Percentiles rank a stretch among this genome's conserved stretches.
These are phyloP conservation scores for Coprinopsis sp. DNA, from an alignment of 768 basidiomycete genomes.

Conservation along the genomic window DNA sequence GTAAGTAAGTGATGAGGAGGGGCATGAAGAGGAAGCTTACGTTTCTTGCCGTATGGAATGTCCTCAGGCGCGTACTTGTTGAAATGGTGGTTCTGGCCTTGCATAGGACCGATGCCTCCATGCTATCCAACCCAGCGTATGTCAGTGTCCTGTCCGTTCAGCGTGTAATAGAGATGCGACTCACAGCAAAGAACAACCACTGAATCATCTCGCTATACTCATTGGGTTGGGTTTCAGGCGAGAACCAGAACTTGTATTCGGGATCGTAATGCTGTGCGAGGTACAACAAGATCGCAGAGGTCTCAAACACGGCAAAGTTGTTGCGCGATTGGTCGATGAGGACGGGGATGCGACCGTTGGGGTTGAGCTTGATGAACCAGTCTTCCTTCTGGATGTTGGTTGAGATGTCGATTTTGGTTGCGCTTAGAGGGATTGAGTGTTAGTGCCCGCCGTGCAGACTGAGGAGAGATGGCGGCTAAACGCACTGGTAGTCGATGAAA, in stretches of 20 bases:
- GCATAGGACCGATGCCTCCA: slow-evolving; percentile 85
- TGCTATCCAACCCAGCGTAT: slow-evolving; percentile 50
- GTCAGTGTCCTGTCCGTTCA: neutral
- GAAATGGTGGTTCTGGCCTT: slow-evolving; percentile 79
- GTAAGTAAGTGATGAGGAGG: slow-evolving; percentile 6
- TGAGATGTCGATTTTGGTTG: slow-evolving; percentile 49
- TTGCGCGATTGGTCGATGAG: slow-evolving; percentile 57
- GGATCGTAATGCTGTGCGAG: slow-evolving; percentile 78
- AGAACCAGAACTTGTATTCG: slow-evolving; percentile 66
- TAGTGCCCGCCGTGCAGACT: neutral
- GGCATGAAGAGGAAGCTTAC: slow-evolving; percentile 29
- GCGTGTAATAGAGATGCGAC: slow-evolving; percentile 2
- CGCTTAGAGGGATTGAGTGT: slow-evolving; percentile 26
- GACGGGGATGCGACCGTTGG: slow-evolving; percentile 68
- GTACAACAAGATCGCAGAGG: slow-evolving; percentile 79
- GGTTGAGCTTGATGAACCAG: slow-evolving; percentile 74
- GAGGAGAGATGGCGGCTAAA: neutral
- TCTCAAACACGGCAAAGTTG: slow-evolving; percentile 70
- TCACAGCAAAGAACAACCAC: slow-evolving; percentile 83
- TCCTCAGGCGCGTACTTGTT: slow-evolving; percentile 57
- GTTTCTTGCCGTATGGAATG: slow-evolving; percentile 63
- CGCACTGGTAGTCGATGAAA: slow-evolving; percentile 53
- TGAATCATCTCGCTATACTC: slow-evolving; percentile 70
- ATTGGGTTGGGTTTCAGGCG: slow-evolving; percentile 45
- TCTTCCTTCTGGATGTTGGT: slow-evolving; percentile 65